Base-by-base conservation (phyloP, 2,329 filamentous ascomycete genomes). In the Nannizziopsis barbatae region DNA sequence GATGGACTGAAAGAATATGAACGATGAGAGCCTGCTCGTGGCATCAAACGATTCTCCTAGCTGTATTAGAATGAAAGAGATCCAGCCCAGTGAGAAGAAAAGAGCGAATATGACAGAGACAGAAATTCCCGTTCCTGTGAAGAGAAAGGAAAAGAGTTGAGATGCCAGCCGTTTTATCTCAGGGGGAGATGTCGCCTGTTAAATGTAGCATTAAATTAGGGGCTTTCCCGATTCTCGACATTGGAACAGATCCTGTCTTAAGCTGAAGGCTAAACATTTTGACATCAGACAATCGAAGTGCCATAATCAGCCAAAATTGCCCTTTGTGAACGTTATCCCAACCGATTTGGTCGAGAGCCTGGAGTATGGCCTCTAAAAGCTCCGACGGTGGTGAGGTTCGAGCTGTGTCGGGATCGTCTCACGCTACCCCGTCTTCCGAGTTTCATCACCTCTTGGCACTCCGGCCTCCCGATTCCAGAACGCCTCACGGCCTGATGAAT, bases 381-480 rank as follows among this genome's bases (percentile, higher is more conserved):
- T 55, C 47, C 44, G 50, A 54, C 54, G 45, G 42, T 56, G 52
- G 54, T 54, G 54, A 53, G 43, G 52, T 50, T 30, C 22, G 32
- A 40, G 40, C 20, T 51, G 54, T 56, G 42, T 52, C 50, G 45
- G 14, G 45, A 51, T 38, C 44, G 52, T 54, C 50, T 52, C 52
- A 52, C 32, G 18, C 38, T 47, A 20, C 15, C 33, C 33, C 38
- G 12, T 20, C 12, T 37, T 42, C 44, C 45, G 27, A 41, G 54
- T 56, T 53, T 56, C 52, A 46, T 27, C 22, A 7, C 22, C 22
- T 27, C 22, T 27, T 27, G 22, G 22, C 22, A 27, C n/a, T 27
- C 22, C 22, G 22, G 7, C 22, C 22, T 27, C 22, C 22, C 22
- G 3, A 27, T 27, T 27, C 22, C 22, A 27, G 22, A 27, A 27